Percentiles rank a stretch among this genome's conserved stretches.
phyloP scores from a whole-genome alignment of 441 rosid genomes.

The Kokia cookei region DNA sequence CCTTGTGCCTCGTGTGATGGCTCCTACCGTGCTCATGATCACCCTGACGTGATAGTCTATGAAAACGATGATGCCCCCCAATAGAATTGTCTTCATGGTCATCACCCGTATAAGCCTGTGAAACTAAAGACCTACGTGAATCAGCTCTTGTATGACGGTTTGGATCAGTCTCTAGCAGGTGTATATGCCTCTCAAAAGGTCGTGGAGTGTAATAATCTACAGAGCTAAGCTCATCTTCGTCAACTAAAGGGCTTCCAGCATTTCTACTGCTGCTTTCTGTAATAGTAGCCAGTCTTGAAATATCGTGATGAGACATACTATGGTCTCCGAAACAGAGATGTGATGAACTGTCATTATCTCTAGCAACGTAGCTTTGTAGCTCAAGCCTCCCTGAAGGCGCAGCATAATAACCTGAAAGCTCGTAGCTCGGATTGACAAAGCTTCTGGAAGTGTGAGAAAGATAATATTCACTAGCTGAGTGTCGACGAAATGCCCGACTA shows the following conservation, averaged over 20 bases:
- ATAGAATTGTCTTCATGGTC: constrained; percentile 2
- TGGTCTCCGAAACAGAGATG: constrained; percentile 14
- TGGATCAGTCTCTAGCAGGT: constrained; percentile 1
- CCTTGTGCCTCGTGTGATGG: not conserved
- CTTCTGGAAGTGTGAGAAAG: constrained; percentile 31
- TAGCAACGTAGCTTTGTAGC: constrained; percentile 40
- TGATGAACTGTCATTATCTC: constrained; percentile 31
- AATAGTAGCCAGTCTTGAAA: constrained; percentile 11
- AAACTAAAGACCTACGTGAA: constrained; percentile 27
- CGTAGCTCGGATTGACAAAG: constrained; percentile 25
- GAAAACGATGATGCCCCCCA: constrained; percentile 10
- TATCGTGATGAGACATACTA: constrained; percentile 12
- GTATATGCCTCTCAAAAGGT: constrained; percentile 21
- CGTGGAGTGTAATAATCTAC: constrained; percentile 14
- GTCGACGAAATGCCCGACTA: constrained; percentile 24
- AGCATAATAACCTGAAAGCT: constrained; percentile 20
- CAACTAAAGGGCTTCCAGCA: constrained; percentile 13
- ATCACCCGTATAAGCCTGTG: constrained; percentile 15
- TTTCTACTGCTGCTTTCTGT: constrained; percentile 18
- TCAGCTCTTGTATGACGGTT: not conserved
- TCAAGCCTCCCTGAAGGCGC: constrained; percentile 39
- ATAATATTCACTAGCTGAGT: constrained; percentile 47
- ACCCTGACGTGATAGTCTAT: constrained; percentile 13
- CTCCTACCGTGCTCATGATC: not conserved
- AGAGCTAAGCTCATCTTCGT: constrained; percentile 20